phyloP scores from a whole-genome alignment of 1,139 yeast species.

The Pichia sp. region DNA sequence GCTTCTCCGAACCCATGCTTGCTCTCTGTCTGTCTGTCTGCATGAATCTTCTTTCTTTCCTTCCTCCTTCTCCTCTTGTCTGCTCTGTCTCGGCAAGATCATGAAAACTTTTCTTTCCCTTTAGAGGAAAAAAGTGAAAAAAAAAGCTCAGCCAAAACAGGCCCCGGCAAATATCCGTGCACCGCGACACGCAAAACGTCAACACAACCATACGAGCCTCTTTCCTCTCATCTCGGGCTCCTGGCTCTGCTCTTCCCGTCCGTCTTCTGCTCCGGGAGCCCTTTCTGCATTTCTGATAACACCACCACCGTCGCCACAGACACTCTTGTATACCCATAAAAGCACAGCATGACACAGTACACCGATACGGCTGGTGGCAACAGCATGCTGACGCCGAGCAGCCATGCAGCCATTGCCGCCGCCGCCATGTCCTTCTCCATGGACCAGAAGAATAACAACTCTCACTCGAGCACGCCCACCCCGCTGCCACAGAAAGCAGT shows the following conservation, averaged over 20 bases:
- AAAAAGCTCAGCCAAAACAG: background rate
- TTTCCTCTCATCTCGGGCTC: too few relatives aligned
- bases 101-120: constrained; percentile 2
- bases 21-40: background rate
- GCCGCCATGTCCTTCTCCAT: constrained; percentile 12
- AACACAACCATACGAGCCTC: background rate
- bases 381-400: constrained; percentile 2
- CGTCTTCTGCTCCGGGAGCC: background rate
- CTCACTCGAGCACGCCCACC: background rate
- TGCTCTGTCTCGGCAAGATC: background rate
- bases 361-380: background rate
- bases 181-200: background rate
- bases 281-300: too few relatives aligned
- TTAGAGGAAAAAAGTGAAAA: background rate
- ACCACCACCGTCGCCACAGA: too few relatives aligned
- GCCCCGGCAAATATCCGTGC: background rate
- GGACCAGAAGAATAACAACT: background rate
- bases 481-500: background rate
- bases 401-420: constrained; percentile 27
- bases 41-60: background rate
- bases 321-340: too few relatives aligned
- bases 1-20: constrained; percentile 8
- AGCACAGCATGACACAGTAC: background rate
- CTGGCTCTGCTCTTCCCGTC: background rate
- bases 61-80: background rate